Evolutionary conservation across 148 eudicot genomes (phyloP), one percentile per base, ranked within the genome.

Genomic region (Agrostemma githago): DNA sequence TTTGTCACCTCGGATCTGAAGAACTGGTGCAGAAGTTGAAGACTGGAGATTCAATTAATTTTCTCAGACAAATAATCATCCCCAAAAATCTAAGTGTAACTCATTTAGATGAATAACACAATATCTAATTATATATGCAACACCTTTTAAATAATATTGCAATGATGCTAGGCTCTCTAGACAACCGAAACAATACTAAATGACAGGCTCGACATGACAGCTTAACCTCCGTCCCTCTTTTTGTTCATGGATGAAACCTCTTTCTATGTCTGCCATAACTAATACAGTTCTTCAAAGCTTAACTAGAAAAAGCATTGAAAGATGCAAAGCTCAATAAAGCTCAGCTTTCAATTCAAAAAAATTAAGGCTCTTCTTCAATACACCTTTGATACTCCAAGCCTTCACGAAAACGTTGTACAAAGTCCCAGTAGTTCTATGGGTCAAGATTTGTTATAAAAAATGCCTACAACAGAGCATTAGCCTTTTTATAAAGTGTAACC

Each of bases 331-430:
- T 69, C 56, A 21, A 48, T 48, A n/a, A n/a, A n/a, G n/a, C n/a
- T n/a, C n/a, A n/a, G n/a, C n/a, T n/a, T n/a, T n/a, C n/a, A n/a
- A n/a, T n/a, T n/a, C n/a, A n/a, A n/a, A n/a, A n/a, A n/a, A n/a
- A n/a, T n/a, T n/a, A 70, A 6, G 12, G 65, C 53, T 66, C 34
- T 76, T 51, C 4, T 66, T 64, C 26, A 46, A 82, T 81, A 41
- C 74, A 93, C 98, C 98, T 91, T 73, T 83, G 84, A 78, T 88
- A 92, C 37, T 96, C 97, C 82, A 92, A 75, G 81, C 90, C 87
- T 72, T 86, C 87, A 82, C 84, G 79, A 39, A 94, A 68, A 69
- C 73, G 87, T 63, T 85, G 82, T 12, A 81, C 85, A 74, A 94
- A 92, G 68, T 94, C 89, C 86, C 92, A 85, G 71, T 88, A 92